Percentiles rank a stretch among this genome's conserved stretches.
phyloP scores from a whole-genome alignment of 306 rosid genomes.

The Inga leiocalycina region DNA sequence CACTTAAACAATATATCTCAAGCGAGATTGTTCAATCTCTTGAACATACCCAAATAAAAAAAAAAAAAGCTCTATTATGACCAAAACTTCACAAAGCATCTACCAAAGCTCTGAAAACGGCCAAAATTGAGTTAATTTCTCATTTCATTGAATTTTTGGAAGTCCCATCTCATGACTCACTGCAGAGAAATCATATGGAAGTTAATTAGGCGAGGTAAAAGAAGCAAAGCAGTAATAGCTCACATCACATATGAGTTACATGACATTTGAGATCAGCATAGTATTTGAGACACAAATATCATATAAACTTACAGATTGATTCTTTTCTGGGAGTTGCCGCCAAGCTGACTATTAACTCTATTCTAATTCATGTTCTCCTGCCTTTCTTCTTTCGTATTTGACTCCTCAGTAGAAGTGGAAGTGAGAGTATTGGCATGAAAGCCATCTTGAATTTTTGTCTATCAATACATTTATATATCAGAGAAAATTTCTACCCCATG shows the following conservation, averaged over 20 bases:
- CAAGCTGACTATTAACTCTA: too few species aligned
- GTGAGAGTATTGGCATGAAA: too few species aligned
- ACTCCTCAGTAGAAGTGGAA: too few species aligned
- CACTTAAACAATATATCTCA: background rate
- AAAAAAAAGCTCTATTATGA: slow-evolving; percentile 49
- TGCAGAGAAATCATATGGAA: slow-evolving; percentile 44
- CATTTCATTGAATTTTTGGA: slow-evolving; percentile 44
- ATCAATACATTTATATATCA: too few species aligned
- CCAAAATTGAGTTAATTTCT: slow-evolving; percentile 60
- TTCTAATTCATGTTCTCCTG: too few species aligned
- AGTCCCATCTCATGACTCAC: slow-evolving; percentile 84
- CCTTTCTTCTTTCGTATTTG: too few species aligned
- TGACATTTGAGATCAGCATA: too few species aligned
- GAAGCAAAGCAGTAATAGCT: slow-evolving; percentile 10
- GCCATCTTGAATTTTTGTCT: too few species aligned
- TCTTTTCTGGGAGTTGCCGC: too few species aligned
- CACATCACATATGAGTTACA: background rate
- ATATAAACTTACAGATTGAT: too few species aligned
- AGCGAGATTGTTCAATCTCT: slow-evolving; percentile 28
- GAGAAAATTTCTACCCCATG: too few species aligned
- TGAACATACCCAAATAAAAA: slow-evolving; percentile 11
- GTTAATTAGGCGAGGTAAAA: background rate
- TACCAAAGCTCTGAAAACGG: slow-evolving; percentile 51
- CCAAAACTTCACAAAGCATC: slow-evolving; percentile 74
- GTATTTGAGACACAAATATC: too few species aligned